These are phyloP conservation scores for Colletotrichum cuscutae DNA, from an alignment of 2,329 filamentous ascomycete species.

Conservation along the genomic window DNA sequence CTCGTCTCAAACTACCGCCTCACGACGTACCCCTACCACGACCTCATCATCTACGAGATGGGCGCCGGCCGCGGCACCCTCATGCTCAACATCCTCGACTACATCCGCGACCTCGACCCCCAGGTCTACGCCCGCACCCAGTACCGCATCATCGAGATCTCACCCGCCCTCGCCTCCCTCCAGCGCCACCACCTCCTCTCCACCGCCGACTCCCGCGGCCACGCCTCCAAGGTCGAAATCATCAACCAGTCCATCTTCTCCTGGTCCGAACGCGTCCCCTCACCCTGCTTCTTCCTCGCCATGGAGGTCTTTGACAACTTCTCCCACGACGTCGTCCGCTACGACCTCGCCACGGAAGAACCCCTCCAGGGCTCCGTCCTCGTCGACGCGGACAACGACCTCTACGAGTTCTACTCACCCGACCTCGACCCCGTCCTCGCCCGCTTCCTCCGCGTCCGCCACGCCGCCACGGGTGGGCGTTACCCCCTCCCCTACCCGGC, in stretches of 20 bases:
- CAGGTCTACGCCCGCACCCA: conserved; percentile 94
- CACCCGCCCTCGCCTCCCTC: conserved; percentile 78
- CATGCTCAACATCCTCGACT: conserved; percentile 98
- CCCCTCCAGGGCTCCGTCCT: conserved; percentile 91
- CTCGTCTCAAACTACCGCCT: conserved; percentile 96
- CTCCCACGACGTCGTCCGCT: conserved; percentile 92
- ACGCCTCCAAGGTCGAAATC: conserved; percentile 89
- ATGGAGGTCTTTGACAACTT: conserved; percentile 99
- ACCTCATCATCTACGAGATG: conserved; percentile 98
- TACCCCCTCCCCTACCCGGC: conserved; percentile 71
- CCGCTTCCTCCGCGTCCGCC: conserved; percentile 85
- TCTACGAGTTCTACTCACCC: conserved; percentile 92
- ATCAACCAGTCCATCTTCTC: conserved; percentile 96
- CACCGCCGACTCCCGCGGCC: conserved; percentile 76
- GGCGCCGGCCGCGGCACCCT: conserved; percentile 96
- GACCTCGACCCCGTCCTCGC: conserved; percentile 84
- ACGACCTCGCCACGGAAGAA: conserved; percentile 82
- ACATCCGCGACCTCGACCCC: conserved; percentile 88
- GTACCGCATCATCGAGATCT: conserved; percentile 97
- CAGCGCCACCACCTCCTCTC: conserved; percentile 78
- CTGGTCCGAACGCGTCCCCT: conserved; percentile 88
- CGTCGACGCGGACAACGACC: conserved; percentile 85
- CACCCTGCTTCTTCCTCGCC: conserved; percentile 96
- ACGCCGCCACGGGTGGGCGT: conserved; percentile 75
- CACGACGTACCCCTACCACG: conserved; percentile 92